Percentiles rank a stretch among this genome's conserved stretches.
Evolutionary conservation across 1,139 yeast species (phyloP).

Genomic region (Candida freyschussii): DNA sequence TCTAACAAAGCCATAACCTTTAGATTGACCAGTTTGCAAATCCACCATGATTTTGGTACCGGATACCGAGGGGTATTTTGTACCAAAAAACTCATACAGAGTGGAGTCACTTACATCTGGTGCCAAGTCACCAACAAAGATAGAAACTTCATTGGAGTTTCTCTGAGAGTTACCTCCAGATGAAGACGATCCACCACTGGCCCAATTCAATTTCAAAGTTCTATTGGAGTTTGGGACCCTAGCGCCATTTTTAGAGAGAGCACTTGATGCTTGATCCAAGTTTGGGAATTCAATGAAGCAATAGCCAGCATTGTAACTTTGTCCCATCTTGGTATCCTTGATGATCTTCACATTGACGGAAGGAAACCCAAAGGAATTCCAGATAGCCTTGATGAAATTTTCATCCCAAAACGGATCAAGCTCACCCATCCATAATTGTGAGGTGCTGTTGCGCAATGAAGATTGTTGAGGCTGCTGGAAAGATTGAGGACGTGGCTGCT

Average conservation of each 20-base stretch:
- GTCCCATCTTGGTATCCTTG: slow-evolving; percentile 37
- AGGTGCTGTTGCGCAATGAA: slow-evolving; percentile 12
- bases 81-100: slow-evolving; percentile 63
- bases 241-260: slow-evolving; percentile 64
- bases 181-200: slow-evolving; percentile 48
- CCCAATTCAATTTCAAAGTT: slow-evolving; percentile 77
- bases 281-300: slow-evolving; percentile 80
- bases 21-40: slow-evolving; percentile 65
- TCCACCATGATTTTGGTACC: slow-evolving; percentile 88
- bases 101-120: slow-evolving; percentile 72
- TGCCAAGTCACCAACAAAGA: slow-evolving; percentile 83
- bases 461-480: slow-evolving; percentile 6
- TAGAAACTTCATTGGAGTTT: slow-evolving; percentile 46
- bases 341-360: slow-evolving; percentile 55
- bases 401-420: slow-evolving; percentile 86
- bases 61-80: slow-evolving; percentile 67
- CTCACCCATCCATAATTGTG: slow-evolving; percentile 87
- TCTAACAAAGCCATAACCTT: slow-evolving; percentile 92
- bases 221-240: slow-evolving; percentile 60
- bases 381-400: slow-evolving; percentile 54
- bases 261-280: slow-evolving; percentile 64
- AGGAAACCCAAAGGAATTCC: slow-evolving; percentile 53
- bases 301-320: slow-evolving; percentile 58
- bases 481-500: slow-evolving; percentile 4
- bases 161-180: slow-evolving; percentile 23